Evolutionary conservation across 305 asterid species (phyloP).

Genomic region (Fraxinus baroniana): DNA sequence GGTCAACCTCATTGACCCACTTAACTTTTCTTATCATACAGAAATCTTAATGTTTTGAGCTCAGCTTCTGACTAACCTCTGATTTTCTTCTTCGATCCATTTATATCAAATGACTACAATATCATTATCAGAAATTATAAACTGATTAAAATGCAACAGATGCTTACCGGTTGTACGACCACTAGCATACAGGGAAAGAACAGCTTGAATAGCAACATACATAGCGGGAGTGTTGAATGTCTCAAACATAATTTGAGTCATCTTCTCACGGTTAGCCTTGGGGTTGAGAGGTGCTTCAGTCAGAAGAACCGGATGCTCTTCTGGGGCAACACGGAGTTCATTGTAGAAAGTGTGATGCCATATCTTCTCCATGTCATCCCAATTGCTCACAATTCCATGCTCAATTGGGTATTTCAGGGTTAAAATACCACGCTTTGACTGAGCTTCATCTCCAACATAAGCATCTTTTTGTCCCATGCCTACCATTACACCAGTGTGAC

Average conservation of each 20-base stretch:
- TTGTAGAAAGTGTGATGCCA: constrained; percentile 40
- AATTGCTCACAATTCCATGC: constrained; percentile 55
- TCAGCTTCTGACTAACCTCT: neutral
- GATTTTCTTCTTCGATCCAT: neutral
- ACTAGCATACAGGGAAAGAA: constrained; percentile 50
- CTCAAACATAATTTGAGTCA: constrained; percentile 9
- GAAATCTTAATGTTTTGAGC: neutral
- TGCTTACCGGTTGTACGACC: constrained; percentile 55
- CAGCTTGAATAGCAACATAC: constrained; percentile 53
- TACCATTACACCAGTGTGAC: constrained; percentile 50
- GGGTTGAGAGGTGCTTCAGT: no score
- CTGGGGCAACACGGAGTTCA: no score
- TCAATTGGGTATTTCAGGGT: constrained; percentile 52
- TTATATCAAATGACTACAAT: neutral
- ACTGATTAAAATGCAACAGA: constrained; percentile 6
- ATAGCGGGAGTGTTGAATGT: constrained; percentile 51
- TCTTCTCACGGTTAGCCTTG: no score
- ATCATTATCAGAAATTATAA: constrained; percentile 1
- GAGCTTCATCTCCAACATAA: constrained; percentile 50
- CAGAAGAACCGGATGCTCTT: no score
- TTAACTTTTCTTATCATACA: neutral
- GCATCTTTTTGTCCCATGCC: constrained; percentile 53
- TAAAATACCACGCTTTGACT: constrained; percentile 51
- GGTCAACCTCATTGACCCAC: neutral
- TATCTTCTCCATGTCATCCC: constrained; percentile 56